phyloP scores from a whole-genome alignment of 1,284 basidiomycete genomes.

The Trichosporon faecale region DNA sequence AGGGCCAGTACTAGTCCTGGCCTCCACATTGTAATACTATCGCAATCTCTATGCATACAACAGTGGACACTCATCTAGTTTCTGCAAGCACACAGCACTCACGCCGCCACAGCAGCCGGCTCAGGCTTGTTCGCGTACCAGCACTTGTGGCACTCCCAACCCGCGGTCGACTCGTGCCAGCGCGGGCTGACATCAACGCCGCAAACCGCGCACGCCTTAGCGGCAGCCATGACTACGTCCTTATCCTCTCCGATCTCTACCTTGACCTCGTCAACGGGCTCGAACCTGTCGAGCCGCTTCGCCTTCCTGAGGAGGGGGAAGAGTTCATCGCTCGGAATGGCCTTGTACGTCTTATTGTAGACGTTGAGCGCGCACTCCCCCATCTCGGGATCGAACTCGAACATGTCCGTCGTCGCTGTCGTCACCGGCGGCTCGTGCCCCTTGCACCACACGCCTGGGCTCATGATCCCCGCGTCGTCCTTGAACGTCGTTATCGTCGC shows the following conservation, averaged over 20 bases:
- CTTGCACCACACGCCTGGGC: slow-evolving; percentile 74
- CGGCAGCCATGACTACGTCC: background rate
- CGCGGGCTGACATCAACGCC: slow-evolving; percentile 40
- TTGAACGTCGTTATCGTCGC: slow-evolving; percentile 74
- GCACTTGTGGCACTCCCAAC: slow-evolving; percentile 28
- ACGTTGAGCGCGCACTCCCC: slow-evolving; percentile 74
- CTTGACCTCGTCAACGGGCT: slow-evolving; percentile 8
- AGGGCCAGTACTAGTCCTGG: background rate
- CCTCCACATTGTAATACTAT: background rate
- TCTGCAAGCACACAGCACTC: background rate
- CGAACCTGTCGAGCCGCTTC: slow-evolving; percentile 66
- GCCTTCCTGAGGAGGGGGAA: slow-evolving; percentile 84
- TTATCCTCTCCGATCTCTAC: background rate
- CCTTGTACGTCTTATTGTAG: slow-evolving; percentile 78
- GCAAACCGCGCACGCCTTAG: slow-evolving; percentile 34
- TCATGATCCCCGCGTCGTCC: slow-evolving; percentile 78
- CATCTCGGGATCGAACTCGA: slow-evolving; percentile 71
- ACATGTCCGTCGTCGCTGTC: slow-evolving; percentile 75
- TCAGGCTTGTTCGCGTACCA: slow-evolving; percentile 11
- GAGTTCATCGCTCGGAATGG: slow-evolving; percentile 61
- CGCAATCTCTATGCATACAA: slow-evolving; percentile 11
- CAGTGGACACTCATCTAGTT: slow-evolving; percentile 1
- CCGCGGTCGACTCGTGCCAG: slow-evolving; percentile 33
- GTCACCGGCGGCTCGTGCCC: slow-evolving; percentile 71
- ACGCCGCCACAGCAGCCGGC: background rate